Evolutionary conservation across 2,329 filamentous ascomycete species (phyloP).

Genomic region (Penicillium sp.): DNA sequence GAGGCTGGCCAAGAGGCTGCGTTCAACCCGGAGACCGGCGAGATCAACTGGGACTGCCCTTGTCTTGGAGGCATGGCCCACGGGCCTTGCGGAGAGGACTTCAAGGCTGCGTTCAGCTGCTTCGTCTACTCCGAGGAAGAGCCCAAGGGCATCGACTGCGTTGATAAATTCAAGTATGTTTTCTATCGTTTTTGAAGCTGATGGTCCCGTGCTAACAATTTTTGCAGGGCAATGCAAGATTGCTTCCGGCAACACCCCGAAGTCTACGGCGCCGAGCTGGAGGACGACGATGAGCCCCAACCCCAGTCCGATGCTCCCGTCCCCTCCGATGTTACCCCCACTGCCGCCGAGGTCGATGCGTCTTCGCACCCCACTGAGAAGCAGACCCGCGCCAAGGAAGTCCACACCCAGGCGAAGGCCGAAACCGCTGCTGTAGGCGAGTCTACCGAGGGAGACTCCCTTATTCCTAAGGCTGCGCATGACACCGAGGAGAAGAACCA

Average conservation of each 20-base stretch:
- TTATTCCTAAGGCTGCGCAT: slow-evolving; percentile 53
- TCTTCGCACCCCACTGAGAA: slow-evolving; percentile 29
- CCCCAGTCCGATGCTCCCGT: slow-evolving; percentile 37
- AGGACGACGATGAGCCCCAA: slow-evolving; percentile 63
- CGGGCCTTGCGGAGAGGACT: slow-evolving; percentile 92
- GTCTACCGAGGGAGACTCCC: slow-evolving; percentile 43
- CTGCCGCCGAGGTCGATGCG: slow-evolving; percentile 28
- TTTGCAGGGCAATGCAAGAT: slow-evolving; percentile 82
- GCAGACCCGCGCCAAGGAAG: slow-evolving; percentile 25
- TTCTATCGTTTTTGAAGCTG: background rate
- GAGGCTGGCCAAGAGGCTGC: slow-evolving; percentile 86
- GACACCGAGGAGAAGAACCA: slow-evolving; percentile 39
- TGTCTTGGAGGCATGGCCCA: slow-evolving; percentile 96
- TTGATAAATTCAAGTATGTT: slow-evolving; percentile 92
- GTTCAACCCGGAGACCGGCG: slow-evolving; percentile 96
- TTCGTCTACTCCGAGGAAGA: slow-evolving; percentile 95
- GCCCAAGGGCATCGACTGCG: slow-evolving; percentile 96
- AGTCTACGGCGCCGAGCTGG: slow-evolving; percentile 84
- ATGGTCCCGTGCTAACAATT: slow-evolving; percentile 30
- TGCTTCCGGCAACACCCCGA: slow-evolving; percentile 94
- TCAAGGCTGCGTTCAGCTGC: slow-evolving; percentile 94
- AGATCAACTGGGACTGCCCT: slow-evolving; percentile 99
- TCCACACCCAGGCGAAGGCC: slow-evolving; percentile 25
- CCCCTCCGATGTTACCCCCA: slow-evolving; percentile 19
- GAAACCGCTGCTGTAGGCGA: slow-evolving; percentile 23